Conservation (phyloP, 2,329 filamentous ascomycete species). For the Bretziella fagacearum region DNA sequence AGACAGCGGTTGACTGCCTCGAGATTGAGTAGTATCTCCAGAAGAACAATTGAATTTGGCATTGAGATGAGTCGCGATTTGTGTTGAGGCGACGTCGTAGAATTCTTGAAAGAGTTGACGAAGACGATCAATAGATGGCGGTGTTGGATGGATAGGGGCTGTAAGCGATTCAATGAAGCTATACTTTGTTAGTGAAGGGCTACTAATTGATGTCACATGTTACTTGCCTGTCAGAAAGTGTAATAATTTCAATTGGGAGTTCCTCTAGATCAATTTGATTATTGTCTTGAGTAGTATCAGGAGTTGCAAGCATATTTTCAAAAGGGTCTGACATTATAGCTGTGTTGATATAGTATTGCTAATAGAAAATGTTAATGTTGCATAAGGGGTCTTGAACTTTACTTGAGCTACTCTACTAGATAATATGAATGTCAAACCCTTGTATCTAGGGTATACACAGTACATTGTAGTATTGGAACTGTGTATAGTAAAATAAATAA, state of each 20-base stretch:
- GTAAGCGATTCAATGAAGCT: slow-evolving; percentile 85
- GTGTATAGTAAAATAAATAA: too few species aligned
- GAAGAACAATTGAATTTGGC: slow-evolving; percentile 43
- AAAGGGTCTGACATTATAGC: background rate
- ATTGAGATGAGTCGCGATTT: slow-evolving; percentile 76
- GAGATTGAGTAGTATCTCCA: slow-evolving; percentile 23
- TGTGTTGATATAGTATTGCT: too few species aligned
- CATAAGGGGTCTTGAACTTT: too few species aligned
- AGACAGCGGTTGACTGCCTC: slow-evolving; percentile 22
- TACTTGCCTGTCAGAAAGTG: slow-evolving; percentile 65
- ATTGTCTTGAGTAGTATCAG: background rate
- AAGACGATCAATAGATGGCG: slow-evolving; percentile 66
- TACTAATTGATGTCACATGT: slow-evolving; percentile 2
- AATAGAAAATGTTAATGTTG: too few species aligned
- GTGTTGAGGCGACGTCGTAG: slow-evolving; percentile 61
- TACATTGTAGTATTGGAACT: too few species aligned
- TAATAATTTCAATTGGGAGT: slow-evolving; percentile 83
- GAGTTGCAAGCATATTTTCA: background rate
- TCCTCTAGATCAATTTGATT: slow-evolving; percentile 58
- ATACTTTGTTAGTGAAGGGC: background rate
- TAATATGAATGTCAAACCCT: too few species aligned
- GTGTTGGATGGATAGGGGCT: slow-evolving; percentile 70
- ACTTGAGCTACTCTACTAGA: too few species aligned
- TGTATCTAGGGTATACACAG: too few species aligned
- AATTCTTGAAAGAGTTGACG: slow-evolving; percentile 89